These are phyloP conservation scores for Phytopythium delawarense DNA, from an alignment of 352 stramenopile species.

Conservation along the genomic window DNA sequence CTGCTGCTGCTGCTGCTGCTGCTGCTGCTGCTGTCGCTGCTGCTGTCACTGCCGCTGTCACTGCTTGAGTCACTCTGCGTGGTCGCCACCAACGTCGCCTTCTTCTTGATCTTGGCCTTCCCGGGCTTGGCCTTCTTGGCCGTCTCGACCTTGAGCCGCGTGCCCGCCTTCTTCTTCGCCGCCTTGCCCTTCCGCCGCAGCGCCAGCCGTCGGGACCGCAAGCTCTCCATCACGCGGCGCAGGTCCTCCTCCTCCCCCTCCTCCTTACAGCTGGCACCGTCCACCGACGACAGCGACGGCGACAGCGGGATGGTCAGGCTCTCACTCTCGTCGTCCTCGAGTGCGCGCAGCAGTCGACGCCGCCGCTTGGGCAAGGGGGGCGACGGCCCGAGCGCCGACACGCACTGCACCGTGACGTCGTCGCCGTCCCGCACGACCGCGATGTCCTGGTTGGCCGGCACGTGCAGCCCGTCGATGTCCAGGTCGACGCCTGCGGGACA, in stretches of 20 bases:
- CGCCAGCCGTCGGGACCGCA: not conserved
- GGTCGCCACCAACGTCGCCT: not conserved
- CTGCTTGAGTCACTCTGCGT: not conserved
- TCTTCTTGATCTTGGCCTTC: slow-evolving; percentile 7
- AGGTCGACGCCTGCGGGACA: slow-evolving; percentile 55
- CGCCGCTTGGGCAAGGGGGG: not conserved
- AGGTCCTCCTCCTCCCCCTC: slow-evolving; percentile 10
- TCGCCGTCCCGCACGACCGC: slow-evolving; percentile 63
- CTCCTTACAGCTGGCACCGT: slow-evolving; percentile 3
- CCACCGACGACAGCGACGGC: slow-evolving; percentile 4
- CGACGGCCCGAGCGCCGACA: not conserved
- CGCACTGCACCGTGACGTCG: slow-evolving; percentile 47
- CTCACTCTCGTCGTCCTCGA: not conserved
- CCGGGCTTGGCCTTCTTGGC: not conserved
- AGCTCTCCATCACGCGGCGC: not conserved
- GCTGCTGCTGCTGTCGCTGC: slow-evolving; percentile 15
- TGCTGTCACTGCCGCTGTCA: not conserved
- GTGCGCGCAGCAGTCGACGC: not conserved
- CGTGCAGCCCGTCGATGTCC: slow-evolving; percentile 47
- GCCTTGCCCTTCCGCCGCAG: not conserved
- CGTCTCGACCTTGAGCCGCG: slow-evolving; percentile 2
- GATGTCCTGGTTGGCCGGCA: slow-evolving; percentile 56
- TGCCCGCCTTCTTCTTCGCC: slow-evolving; percentile 5
- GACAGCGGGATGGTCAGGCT: not conserved
- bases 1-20: slow-evolving; percentile 10